Evolutionary conservation across 108 stramenopile species (phyloP), one percentile per base, ranked within the genome.

Genomic region (Thalassiosira profunda): DNA sequence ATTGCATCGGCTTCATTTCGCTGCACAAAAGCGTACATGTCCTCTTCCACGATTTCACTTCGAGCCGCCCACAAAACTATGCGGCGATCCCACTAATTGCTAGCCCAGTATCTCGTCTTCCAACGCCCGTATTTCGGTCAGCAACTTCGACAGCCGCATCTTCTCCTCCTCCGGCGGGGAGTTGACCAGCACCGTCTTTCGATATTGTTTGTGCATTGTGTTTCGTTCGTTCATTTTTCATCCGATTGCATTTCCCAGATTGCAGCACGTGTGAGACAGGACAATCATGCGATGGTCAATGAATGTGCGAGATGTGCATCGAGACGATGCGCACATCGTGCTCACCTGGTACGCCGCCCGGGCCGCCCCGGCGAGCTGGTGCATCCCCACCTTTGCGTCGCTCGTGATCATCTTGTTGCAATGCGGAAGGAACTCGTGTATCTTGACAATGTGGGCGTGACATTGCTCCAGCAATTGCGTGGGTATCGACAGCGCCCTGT

Each of bases 361-460:
- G 12, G 90, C 90, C 5, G 90, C 87, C 33, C 90, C 90, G 10
- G 84, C 90, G 58, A 91, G 67, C 21, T 83, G 84, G 72, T 91
- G 90, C 43, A 91, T 83, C 25, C 90, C 90, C 15, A 88, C 90
- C 55, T 88, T 88, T 20, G 90, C 90, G 81, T 91, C 90, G 5
- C 83, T 85, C 23, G 79, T 79, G 28, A 91, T 91, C 37, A 87
- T 91, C 9, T 79, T 65, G 59, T 91, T 91, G 70, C 90, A 91
- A 56, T 85, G 67, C 9, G 87, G 90, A 54, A 91, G 67, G 70
- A 91, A 91, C 17, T 72, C 70, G 43, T 84, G 42, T 20, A 91
- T 83, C 5, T 56, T 48, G 2, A 85, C 14, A 46, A 91, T 87
- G 42, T 80, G 68, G 40, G 29, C 8, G 55, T 91, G 87, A 46